Base-by-base conservation (phyloP, 2,329 filamentous ascomycete species). In the Aspergillus caelatus region DNA sequence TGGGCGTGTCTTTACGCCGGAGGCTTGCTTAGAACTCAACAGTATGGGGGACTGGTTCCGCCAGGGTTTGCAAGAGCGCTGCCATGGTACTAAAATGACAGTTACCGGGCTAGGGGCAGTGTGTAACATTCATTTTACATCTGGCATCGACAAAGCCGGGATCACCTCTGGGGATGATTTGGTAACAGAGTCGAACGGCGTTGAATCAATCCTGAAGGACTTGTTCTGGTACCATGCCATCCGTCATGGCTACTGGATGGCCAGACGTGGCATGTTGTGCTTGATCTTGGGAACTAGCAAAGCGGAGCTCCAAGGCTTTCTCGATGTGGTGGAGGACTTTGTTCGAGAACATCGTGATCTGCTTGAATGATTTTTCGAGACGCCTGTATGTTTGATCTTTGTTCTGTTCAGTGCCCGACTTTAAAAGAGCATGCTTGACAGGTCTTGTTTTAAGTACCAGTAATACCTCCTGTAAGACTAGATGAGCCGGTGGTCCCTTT, bases 51-150 rank as follows among this genome's bases (percentile, higher is more conserved):
- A 46, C 9, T 28, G 45, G 41, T 16, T 57, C 55, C 55, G 26
- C 4, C 55, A 16, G 39, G 26, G 28, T 6, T 26, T 57, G 8
- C 26, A 57, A 23, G 55, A 32, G 16, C 55, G 26, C 26, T 43
- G 39, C 39, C 39, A 10, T 10, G 55, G 55, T 46, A 57, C 39
- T 12, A 57, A n/a, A 10, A 57, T 57, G 55, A 32, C 30, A 21
- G 26, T 57, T 8, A 57, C 39, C 7, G 55, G 55, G 5, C 2
- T 57, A 16, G 55, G 55, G 10, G 39, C 55, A 28, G 55, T 57
- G 28, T 30, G 41, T 19, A 57, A 57, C 16, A 26, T 57, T 1
- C 48, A 53, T 36, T 50, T 50, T 19, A 50, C 46, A 12, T 19
- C 23, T 0, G 6, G 10, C 0, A 8, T n/a, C 16, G 26, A n/a